Evolutionary conservation across 2,329 filamentous ascomycete species (phyloP), one percentile per base, ranked within the genome.

Genomic region (Hirsutella thompsonii): DNA sequence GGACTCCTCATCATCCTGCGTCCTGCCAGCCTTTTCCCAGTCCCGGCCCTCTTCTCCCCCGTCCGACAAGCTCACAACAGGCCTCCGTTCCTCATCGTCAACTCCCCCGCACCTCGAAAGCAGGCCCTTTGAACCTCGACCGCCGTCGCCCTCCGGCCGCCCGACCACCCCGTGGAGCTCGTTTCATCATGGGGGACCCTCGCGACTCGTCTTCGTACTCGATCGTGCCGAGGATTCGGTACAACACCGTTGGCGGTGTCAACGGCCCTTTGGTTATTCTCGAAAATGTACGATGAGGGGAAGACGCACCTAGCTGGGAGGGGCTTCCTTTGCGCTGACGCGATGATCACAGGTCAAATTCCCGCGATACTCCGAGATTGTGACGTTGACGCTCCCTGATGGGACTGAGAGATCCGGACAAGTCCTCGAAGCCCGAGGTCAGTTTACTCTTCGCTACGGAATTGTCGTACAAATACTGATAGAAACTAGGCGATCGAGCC

Each of bases 231-330:
- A 67, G 73, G 55, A 65, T 96, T 67, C 81, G 83, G 57, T 98
- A 98, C 79, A 98, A 98, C 72, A 98, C 92, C 55, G 88, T 98
- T 60, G 86, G 88, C 59, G 90, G 90, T 71, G 82, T 98, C 67
- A 98, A 98, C 69, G 92, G 92, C 45, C 92, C 92, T 56, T 77
- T 98, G 65, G 92, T 98, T 60, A 90, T 98, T 59, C 77, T 98
- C 52, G 92, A 96, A 62, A 93, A 94, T 76, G 90, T 94, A 64
- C 36, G 56, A 28, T 26, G 23, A 6, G 9, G 8, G n/a, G 14
- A 8, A 20, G 9, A 20, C 30, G 6, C 14, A 11, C 23, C 6
- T 34, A 21, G 16, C 26, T 32, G 26, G 34, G 11, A 18, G 14
- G 21, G 13, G 26, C 6, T n/a, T n/a, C n/a, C 16, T 20, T 29